Conservation (phyloP, 176 grass and related monocot genomes). For the Rhynchospora breviuscula region DNA sequence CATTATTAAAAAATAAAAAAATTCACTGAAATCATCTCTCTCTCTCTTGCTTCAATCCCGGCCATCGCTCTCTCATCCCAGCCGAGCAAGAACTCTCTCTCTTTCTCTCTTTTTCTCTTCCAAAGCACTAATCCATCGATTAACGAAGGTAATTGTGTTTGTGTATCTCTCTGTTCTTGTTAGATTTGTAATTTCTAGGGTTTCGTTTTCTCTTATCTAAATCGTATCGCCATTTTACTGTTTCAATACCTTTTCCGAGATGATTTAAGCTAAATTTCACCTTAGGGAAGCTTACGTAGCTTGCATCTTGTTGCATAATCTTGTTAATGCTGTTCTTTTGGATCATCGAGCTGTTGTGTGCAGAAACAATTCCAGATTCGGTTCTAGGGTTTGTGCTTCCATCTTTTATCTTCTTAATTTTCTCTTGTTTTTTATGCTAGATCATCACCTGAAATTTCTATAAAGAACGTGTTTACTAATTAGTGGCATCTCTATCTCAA, state of each 20-base stretch:
- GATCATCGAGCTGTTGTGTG: not conserved
- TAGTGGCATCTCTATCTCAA: not conserved
- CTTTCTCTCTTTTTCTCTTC: not conserved
- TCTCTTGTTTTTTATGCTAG: not conserved
- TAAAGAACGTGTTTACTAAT: not conserved
- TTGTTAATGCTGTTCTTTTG: not conserved
- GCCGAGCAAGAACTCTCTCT: not conserved
- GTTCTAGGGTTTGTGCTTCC: constrained; percentile 23
- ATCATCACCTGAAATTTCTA: not conserved
- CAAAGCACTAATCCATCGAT: not conserved
- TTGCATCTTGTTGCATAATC: not conserved
- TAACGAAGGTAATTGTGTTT: not conserved
- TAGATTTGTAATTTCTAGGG: not conserved
- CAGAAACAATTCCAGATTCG: constrained; percentile 6
- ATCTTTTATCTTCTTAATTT: not conserved
- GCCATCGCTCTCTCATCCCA: constrained; percentile 13
- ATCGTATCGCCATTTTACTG: not conserved
- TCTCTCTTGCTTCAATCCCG: constrained; percentile 3
- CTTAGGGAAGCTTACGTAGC: not conserved
- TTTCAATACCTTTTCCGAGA: not conserved
- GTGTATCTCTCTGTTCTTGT: not conserved
- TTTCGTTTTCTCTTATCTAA: not conserved
- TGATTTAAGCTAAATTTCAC: constrained; percentile 5
- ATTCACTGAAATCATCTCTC: not conserved
- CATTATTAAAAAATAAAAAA: not conserved